Conservation (phyloP, 768 basidiomycete species). For the Baorangia bicolor region DNA sequence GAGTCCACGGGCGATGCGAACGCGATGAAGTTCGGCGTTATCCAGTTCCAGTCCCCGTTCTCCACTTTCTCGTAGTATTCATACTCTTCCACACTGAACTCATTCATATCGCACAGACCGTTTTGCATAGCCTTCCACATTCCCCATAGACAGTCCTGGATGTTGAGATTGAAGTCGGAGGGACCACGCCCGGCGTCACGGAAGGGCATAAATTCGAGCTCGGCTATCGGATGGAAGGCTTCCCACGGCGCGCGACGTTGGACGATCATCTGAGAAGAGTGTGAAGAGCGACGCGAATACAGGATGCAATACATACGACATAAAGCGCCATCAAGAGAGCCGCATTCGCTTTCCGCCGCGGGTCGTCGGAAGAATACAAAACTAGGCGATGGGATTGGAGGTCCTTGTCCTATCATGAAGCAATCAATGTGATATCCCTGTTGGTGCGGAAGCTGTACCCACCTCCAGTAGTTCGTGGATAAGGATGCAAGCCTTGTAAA, state of each 20-base stretch:
- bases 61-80: constrained; percentile 95
- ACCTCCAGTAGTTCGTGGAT: constrained; percentile 89
- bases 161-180: constrained; percentile 89
- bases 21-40: constrained; percentile 88
- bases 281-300: constrained; percentile 17
- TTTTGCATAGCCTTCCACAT: constrained; percentile 91
- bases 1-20: constrained; percentile 91
- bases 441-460: constrained; percentile 20
- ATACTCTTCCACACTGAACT: constrained; percentile 91
- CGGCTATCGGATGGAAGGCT: constrained; percentile 91
- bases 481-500: constrained; percentile 89
- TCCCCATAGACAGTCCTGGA: constrained; percentile 90
- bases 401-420: constrained; percentile 61
- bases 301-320: constrained; percentile 56
- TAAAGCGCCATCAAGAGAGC: constrained; percentile 93
- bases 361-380: constrained; percentile 85
- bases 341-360: constrained; percentile 88
- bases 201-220: constrained; percentile 92
- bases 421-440: constrained; percentile 24
- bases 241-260: constrained; percentile 88
- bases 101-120: constrained; percentile 89
- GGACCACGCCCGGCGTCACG: constrained; percentile 92
- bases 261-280: constrained; percentile 77
- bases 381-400: constrained; percentile 73
- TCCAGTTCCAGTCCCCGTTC: constrained; percentile 95